Percentiles rank a stretch among this genome's conserved stretches.
Conservation (phyloP, 1,139 yeast genomes). For the Zhuliangozyma parablackwelliae region DNA sequence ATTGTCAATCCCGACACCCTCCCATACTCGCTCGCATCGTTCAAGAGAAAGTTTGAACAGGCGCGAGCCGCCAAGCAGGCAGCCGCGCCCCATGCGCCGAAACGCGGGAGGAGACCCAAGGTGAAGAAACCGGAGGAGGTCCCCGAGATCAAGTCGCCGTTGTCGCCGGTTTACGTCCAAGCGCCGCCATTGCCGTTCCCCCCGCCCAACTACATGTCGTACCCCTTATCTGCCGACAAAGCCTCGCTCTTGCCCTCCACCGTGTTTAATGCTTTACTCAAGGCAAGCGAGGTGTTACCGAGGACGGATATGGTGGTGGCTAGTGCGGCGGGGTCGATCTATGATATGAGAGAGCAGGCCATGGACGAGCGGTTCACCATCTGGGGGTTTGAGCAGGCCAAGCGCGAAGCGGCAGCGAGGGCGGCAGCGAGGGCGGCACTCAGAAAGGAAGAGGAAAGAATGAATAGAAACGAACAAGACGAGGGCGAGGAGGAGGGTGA, state of each 20-base stretch:
- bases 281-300: conserved; percentile 37
- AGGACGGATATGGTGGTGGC: conserved; percentile 47
- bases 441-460: not conserved
- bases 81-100: not conserved
- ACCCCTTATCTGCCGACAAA: conserved; percentile 36
- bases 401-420: not conserved
- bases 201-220: conserved; percentile 48
- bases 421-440: not conserved
- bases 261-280: conserved; percentile 33
- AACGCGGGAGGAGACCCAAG: conserved; percentile 5
- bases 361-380: conserved; percentile 28
- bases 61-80: not conserved
- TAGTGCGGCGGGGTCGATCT: conserved; percentile 46
- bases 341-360: conserved; percentile 35
- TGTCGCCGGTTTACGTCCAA: conserved; percentile 12
- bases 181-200: conserved; percentile 49
- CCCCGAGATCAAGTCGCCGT: not conserved
- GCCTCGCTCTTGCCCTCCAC: conserved; percentile 34
- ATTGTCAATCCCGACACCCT: conserved; percentile 21
- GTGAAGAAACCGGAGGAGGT: not conserved
- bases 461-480: conserved; percentile 1
- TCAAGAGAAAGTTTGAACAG: conserved; percentile 4
- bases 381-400: conserved; percentile 8
- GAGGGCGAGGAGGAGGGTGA: not conserved
- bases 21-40: conserved; percentile 18